Base-by-base conservation (phyloP, 495 filamentous ascomycete species). In the Penicillium coffeae region DNA sequence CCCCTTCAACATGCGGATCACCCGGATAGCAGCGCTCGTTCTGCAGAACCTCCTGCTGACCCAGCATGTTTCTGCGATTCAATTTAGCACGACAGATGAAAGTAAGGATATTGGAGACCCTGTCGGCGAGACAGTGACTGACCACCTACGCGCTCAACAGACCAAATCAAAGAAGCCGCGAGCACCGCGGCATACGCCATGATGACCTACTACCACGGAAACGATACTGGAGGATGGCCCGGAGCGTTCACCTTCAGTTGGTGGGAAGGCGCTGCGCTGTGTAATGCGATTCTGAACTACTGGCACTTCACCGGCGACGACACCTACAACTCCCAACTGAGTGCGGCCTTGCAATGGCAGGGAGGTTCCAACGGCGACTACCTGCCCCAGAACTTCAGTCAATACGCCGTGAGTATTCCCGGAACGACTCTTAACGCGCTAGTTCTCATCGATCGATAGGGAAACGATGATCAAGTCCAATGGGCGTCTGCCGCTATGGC, bases 201-300 rank as follows among this genome's bases (percentile, higher is more conserved):
- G 69, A 82, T 89, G 75, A 68, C 66, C 27, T 84, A 81, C 65
- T 90, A 90, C 57, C 66, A 71, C 25, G 84, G 83, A 15, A 76
- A 87, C 51, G 52, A 80, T 51, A 76, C 83, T 3, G 84, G 84
- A 33, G 63, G 74, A 32, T 78, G 75, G 22, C 77, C 81, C 9
- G 82, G 82, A 13, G 57, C 81, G 16, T 72, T 85, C 49, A 73
- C 70, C 38, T 58, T 56, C 18, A 79, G 76, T 21, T 89, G 88
- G 88, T 92, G 88, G 88, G 85, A 90, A 64, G 84, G 73, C 10
- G 82, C 82, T 20, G 83, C 84, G 36, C 76, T 79, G 48, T 80
- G 76, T 46, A 62, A 71, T 21, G 57, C 67, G 9, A 50, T 79
- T 32, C 62, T 79, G 13, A 66, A 76, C 38, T 81, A 78, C 62